These are phyloP conservation scores for Linum tenue DNA, from an alignment of 345 rosid species.

Conservation along the genomic window DNA sequence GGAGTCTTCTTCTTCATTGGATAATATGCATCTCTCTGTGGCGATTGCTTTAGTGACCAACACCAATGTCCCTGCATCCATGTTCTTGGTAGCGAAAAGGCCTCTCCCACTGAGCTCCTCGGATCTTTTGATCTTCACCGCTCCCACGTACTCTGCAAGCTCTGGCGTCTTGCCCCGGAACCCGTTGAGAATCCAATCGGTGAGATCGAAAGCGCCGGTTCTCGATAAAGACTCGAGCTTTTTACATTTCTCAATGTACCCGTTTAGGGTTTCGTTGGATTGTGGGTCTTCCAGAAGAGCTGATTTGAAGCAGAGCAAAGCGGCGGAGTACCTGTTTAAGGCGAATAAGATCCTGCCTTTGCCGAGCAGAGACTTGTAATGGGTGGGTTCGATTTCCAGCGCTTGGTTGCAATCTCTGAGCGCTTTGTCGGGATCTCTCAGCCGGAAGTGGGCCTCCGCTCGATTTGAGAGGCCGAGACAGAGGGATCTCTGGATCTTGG, in stretches of 20 bases:
- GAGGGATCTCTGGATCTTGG: conserved; percentile 45
- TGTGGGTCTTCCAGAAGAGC: conserved; percentile 44
- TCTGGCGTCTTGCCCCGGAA: conserved; percentile 56
- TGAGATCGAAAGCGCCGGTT: conserved; percentile 70
- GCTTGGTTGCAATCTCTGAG: conserved; percentile 56
- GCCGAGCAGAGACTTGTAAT: conserved; percentile 73
- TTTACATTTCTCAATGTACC: conserved; percentile 59
- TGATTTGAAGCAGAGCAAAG: conserved; percentile 58
- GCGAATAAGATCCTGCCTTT: conserved; percentile 70
- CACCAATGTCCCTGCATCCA: conserved; percentile 49
- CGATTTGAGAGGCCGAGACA: conserved; percentile 70
- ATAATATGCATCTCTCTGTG: conserved; percentile 64
- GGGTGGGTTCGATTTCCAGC: conserved; percentile 45
- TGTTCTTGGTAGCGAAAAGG: conserved; percentile 56
- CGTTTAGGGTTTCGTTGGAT: conserved; percentile 41
- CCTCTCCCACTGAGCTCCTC: conserved; percentile 67
- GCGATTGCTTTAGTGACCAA: conserved; percentile 67
- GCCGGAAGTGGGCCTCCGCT: conserved; percentile 49
- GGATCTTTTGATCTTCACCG: conserved; percentile 44
- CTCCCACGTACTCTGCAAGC: conserved; percentile 64
- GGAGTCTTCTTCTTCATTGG: conserved; percentile 41
- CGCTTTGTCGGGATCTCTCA: conserved; percentile 42
- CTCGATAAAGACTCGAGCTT: conserved; percentile 60
- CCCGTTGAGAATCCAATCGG: conserved; percentile 69
- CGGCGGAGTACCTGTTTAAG: conserved; percentile 47